phyloP scores from a whole-genome alignment of 345 rosid genomes.

The Rubroshorea leprosula region DNA sequence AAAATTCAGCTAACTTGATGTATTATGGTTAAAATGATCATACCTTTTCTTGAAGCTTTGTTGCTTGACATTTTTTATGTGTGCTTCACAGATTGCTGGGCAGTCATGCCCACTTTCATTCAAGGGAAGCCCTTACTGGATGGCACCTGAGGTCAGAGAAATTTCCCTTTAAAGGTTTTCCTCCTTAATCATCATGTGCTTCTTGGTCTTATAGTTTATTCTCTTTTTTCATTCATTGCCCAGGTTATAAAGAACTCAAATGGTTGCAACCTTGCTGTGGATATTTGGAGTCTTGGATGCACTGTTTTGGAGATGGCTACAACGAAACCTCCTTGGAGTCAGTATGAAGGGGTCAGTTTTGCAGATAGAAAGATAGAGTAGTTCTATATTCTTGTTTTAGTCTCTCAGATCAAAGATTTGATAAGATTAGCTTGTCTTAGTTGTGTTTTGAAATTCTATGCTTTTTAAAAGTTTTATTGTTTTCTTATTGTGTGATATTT shows the following conservation, averaged over 20 bases:
- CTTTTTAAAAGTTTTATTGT: not conserved
- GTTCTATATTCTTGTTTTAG: not conserved
- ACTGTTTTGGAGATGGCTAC: conserved; percentile 86
- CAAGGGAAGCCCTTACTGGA: conserved; percentile 86
- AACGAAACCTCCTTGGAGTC: conserved; percentile 82
- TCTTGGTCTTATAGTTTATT: not conserved
- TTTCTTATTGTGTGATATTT: conserved; percentile 7
- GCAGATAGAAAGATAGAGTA: conserved; percentile 5
- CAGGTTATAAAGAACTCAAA: conserved; percentile 62
- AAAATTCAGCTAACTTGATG: no score
- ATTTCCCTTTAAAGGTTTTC: conserved; percentile 1
- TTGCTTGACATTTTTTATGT: conserved; percentile 6
- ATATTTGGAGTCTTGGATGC: conserved; percentile 87
- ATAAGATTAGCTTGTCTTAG: not conserved
- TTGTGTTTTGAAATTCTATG: not conserved
- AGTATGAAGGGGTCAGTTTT: conserved; percentile 68
- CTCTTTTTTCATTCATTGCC: conserved; percentile 4
- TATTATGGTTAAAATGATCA: not conserved
- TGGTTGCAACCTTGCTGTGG: conserved; percentile 71
- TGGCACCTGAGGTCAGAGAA: conserved; percentile 75
- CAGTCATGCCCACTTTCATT: conserved; percentile 73
- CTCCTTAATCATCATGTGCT: not conserved
- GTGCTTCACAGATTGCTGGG: conserved; percentile 58
- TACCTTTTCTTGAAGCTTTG: not conserved
- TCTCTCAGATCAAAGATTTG: conserved; percentile 7